Percentiles rank a stretch among this genome's conserved stretches.
phyloP scores from a whole-genome alignment of 768 basidiomycete species.

The Macrocybe gigantea region DNA sequence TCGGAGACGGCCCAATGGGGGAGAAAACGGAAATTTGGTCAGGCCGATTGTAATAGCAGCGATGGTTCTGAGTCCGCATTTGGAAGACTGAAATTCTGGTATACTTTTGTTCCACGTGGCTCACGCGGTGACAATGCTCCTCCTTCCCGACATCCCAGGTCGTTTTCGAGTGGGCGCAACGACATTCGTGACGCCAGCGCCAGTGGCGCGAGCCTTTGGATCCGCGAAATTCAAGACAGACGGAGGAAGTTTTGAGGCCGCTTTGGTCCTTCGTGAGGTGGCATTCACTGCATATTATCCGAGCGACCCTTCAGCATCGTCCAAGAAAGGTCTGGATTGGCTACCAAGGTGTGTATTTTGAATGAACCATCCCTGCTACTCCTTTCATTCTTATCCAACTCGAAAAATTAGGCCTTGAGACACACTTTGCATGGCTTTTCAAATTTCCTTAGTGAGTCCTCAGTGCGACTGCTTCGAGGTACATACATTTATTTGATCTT shows the following conservation, averaged over 20 bases:
- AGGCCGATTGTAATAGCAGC: not conserved
- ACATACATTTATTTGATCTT: not conserved
- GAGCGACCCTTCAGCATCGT: constrained; percentile 28
- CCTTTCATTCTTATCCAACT: not conserved
- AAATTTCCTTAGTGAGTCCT: constrained; percentile 37
- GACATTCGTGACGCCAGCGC: constrained; percentile 45
- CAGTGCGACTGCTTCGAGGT: not conserved
- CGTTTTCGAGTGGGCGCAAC: constrained; percentile 54
- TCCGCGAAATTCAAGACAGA: constrained; percentile 27
- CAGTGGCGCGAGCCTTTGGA: constrained; percentile 32
- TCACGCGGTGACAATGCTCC: constrained; percentile 27
- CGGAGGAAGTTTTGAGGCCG: constrained; percentile 26
- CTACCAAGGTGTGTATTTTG: constrained; percentile 40
- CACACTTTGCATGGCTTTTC: constrained; percentile 43
- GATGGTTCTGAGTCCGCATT: no score
- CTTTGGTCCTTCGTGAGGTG: constrained; percentile 54
- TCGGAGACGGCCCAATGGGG: no score
- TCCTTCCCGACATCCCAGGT: constrained; percentile 36
- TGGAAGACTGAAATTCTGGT: no score
- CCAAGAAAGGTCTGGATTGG: constrained; percentile 47
- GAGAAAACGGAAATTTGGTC: no score
- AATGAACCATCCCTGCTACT: not conserved
- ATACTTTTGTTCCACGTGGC: no score
- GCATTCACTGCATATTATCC: constrained; percentile 66
- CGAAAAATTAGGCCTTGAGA: constrained; percentile 31